A percentile compares a stretch with the other conserved stretches of the same genome.
These are phyloP conservation scores for Wallacemonas sp. DNA, from an alignment of 208 protist species.

Conservation along the genomic window DNA sequence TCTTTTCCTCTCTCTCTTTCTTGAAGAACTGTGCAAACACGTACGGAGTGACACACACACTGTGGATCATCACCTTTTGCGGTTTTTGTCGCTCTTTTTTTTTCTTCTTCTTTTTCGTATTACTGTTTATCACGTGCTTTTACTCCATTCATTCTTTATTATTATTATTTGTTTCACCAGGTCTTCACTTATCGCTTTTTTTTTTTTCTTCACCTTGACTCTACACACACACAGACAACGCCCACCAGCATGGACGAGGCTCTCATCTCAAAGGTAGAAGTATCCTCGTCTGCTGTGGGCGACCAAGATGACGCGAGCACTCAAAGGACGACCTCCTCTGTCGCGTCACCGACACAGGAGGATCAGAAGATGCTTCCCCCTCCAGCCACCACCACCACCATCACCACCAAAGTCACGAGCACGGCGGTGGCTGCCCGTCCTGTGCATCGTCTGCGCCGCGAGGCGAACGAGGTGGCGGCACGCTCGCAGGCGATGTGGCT, in stretches of 20 bases:
- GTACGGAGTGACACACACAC: too few species aligned
- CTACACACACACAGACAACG: not conserved
- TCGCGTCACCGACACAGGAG: not conserved
- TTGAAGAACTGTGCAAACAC: too few species aligned
- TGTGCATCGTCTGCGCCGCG: slow-evolving; percentile 10
- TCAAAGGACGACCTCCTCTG: not conserved
- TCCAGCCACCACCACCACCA: not conserved
- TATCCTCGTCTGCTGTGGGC: too few species aligned
- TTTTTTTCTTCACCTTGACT: not conserved
- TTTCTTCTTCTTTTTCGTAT: not conserved
- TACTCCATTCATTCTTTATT: slow-evolving; percentile 8
- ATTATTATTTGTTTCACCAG: not conserved
- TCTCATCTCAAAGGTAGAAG: too few species aligned
- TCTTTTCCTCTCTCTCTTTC: not conserved
- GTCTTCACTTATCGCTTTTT: not conserved
- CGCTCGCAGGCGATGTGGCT: slow-evolving; percentile 17
- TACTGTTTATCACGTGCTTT: too few species aligned
- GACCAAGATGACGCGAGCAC: too few species aligned
- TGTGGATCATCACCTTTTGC: not conserved
- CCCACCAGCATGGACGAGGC: not conserved
- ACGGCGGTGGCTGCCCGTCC: not conserved
- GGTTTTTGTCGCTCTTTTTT: not conserved
- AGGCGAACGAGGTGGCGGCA: not conserved
- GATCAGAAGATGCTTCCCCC: not conserved
- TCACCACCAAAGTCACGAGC: not conserved